Conservation (phyloP, 2,329 filamentous ascomycete genomes). For the Lasiodiplodia hormozganensis region DNA sequence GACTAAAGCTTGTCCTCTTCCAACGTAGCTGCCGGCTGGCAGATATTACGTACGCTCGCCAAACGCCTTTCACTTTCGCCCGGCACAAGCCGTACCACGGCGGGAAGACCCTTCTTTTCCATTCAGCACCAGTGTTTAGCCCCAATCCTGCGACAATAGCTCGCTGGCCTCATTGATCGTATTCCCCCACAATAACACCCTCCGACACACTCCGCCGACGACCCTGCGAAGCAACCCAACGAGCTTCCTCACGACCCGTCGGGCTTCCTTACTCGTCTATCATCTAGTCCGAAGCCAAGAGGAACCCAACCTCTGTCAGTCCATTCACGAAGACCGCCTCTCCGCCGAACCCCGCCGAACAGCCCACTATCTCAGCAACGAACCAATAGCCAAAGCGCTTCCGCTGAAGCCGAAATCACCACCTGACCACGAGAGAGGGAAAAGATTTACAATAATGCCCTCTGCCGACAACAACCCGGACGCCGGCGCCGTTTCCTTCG, state of each 20-base stretch:
- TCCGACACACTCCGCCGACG: background rate
- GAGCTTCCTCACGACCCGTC: background rate
- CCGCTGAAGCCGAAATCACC: background rate
- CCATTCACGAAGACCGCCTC: background rate
- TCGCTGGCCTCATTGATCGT: background rate
- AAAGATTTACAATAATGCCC: constrained; percentile 26
- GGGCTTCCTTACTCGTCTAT: background rate
- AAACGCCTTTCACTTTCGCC: background rate
- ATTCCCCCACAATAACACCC: constrained; percentile 5
- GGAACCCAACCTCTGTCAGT: background rate
- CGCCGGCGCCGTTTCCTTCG: constrained; percentile 34
- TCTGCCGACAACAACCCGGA: constrained; percentile 33
- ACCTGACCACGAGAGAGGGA: background rate
- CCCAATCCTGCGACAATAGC: background rate
- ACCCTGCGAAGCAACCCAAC: background rate
- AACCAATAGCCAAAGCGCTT: background rate
- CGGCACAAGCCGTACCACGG: background rate
- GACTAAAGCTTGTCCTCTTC: constrained; percentile 4
- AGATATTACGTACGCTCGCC: constrained; percentile 4
- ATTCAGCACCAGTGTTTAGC: background rate
- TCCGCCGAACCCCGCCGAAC: background rate
- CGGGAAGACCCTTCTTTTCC: constrained; percentile 1
- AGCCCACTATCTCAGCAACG: background rate
- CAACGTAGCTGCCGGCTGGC: background rate
- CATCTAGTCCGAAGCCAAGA: background rate